These are phyloP conservation scores for Diplodia seriata DNA, from an alignment of 2,329 filamentous ascomycete species.

Conservation along the genomic window DNA sequence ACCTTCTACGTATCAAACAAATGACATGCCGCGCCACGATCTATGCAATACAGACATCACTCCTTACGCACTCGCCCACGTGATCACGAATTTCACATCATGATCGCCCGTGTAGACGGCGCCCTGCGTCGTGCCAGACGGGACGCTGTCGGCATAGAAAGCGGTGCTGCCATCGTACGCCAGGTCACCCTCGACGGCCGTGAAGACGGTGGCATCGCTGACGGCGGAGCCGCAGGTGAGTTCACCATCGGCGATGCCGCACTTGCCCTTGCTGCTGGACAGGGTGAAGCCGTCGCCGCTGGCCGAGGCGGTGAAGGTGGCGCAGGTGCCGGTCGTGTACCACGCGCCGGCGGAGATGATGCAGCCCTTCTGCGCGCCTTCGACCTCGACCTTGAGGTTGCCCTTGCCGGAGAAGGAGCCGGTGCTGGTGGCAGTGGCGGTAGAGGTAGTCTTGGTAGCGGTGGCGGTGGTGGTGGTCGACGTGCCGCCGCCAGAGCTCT, in stretches of 20 bases:
- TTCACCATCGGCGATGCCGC: conserved; percentile 61
- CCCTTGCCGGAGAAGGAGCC: conserved; percentile 63
- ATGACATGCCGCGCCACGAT: not conserved
- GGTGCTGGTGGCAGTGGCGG: conserved; percentile 40
- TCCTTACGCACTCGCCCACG: conserved; percentile 16
- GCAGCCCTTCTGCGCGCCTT: conserved; percentile 64
- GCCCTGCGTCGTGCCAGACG: conserved; percentile 53
- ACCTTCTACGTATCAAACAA: conserved; percentile 10
- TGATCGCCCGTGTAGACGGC: conserved; percentile 49
- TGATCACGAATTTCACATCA: conserved; percentile 12
- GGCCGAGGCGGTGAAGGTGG: conserved; percentile 65
- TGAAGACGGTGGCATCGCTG: conserved; percentile 52
- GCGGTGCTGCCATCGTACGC: conserved; percentile 47
- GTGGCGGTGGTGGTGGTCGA: conserved; percentile 45
- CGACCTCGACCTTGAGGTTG: conserved; percentile 62
- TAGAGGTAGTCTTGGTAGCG: conserved; percentile 38
- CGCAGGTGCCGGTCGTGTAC: conserved; percentile 72
- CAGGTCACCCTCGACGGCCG: conserved; percentile 45
- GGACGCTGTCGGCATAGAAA: conserved; percentile 54
- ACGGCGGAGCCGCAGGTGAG: conserved; percentile 64
- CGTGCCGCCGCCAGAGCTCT: conserved; percentile 48
- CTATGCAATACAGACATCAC: not conserved
- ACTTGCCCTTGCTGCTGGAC: conserved; percentile 64
- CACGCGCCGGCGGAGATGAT: conserved; percentile 71
- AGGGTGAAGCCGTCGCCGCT: conserved; percentile 60